Conservation (phyloP, 2,329 filamentous ascomycete genomes). For the Coniochaeta prunicola region DNA sequence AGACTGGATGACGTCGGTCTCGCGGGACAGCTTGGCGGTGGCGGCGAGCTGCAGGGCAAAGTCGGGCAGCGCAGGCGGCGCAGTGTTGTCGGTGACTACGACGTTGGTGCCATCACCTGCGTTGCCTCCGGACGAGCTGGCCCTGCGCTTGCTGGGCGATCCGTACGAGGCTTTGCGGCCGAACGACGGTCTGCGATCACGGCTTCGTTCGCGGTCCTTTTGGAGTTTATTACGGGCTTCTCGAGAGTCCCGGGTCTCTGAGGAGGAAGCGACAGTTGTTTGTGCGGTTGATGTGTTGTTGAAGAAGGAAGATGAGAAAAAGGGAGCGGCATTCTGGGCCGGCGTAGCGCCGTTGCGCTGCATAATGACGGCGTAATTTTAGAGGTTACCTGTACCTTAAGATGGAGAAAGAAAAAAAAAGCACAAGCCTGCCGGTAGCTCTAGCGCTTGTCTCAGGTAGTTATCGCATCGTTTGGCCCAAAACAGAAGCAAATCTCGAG, state of each 20-base stretch:
- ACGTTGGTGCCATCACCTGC: slow-evolving; percentile 12
- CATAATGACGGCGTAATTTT: slow-evolving; percentile 11
- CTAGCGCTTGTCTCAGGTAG: not conserved
- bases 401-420: not conserved
- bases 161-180: slow-evolving; percentile 47
- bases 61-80: slow-evolving; percentile 44
- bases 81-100: slow-evolving; percentile 1
- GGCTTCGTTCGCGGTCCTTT: slow-evolving; percentile 26
- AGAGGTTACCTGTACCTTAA: too few species aligned
- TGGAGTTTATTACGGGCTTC: slow-evolving; percentile 5
- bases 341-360: slow-evolving; percentile 15
- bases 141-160: slow-evolving; percentile 27
- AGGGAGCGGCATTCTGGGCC: slow-evolving; percentile 16
- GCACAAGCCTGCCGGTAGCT: not conserved
- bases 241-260: not conserved
- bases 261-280: slow-evolving; percentile 13
- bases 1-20: slow-evolving; percentile 17
- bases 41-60: slow-evolving; percentile 34
- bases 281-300: slow-evolving; percentile 8
- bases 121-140: slow-evolving; percentile 33
- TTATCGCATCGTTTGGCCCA: not conserved
- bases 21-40: slow-evolving; percentile 14
- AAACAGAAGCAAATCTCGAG: too few species aligned
- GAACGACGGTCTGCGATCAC: slow-evolving; percentile 46
- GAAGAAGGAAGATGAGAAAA: slow-evolving; percentile 17